Evolutionary conservation across 345 rosid genomes (phyloP).

Genomic region (Populus tremula): DNA sequence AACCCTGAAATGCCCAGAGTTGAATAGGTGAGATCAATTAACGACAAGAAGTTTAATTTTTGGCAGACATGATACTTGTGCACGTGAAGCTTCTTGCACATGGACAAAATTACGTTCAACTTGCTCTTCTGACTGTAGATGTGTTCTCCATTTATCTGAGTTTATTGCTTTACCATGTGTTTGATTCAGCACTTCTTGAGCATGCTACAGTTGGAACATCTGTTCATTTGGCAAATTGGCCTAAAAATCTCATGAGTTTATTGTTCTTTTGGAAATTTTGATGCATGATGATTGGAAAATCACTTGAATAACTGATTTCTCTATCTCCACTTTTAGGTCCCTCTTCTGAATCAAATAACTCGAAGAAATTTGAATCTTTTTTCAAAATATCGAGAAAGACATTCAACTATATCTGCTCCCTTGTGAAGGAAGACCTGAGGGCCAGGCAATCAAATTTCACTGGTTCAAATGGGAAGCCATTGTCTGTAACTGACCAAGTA

Average conservation of each 20-base stretch:
- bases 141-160: background rate
- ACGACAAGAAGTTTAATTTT: background rate
- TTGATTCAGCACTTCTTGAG: background rate
- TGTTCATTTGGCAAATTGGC: background rate
- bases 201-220: background rate
- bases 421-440: constrained; percentile 57
- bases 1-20: background rate
- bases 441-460: constrained; percentile 51
- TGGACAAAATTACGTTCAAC: background rate
- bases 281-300: background rate
- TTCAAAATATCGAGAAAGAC: constrained; percentile 69
- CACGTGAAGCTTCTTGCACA: background rate
- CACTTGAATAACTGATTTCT: background rate
- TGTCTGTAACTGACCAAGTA: constrained; percentile 57
- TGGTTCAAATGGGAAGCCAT: constrained; percentile 43
- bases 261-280: background rate
- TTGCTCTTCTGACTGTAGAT: background rate
- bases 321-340: constrained; percentile 37
- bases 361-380: constrained; percentile 57
- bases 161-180: background rate
- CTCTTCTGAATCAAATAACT: constrained; percentile 36
- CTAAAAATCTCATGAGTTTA: background rate
- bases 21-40: background rate
- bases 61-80: too few species aligned
- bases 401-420: constrained; percentile 64